phyloP scores from a whole-genome alignment of 2,329 filamentous ascomycete species.

The Ophiostoma pallidulum region DNA sequence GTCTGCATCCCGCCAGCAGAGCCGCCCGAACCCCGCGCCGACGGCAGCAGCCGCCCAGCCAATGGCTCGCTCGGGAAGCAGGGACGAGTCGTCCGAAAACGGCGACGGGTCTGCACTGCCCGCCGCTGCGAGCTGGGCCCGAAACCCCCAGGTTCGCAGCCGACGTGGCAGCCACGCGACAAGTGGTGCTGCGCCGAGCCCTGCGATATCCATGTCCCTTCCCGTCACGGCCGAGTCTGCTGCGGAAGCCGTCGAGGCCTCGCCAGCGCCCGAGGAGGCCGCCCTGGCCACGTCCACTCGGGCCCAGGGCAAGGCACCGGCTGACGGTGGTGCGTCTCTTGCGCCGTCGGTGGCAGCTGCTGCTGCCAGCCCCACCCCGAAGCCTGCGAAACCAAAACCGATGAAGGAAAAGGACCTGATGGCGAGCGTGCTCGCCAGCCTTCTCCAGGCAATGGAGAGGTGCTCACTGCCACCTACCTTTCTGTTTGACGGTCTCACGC shows the following conservation, averaged over 20 bases:
- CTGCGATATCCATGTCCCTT: slow-evolving; percentile 55
- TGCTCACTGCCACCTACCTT: slow-evolving; percentile 27
- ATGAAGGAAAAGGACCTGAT: slow-evolving; percentile 14
- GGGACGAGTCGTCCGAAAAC: slow-evolving; percentile 61
- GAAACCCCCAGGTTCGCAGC: slow-evolving; percentile 55
- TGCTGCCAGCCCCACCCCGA: not conserved
- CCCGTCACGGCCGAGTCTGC: slow-evolving; percentile 43
- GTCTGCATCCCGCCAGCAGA: slow-evolving; percentile 43
- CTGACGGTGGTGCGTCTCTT: not conserved
- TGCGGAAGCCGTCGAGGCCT: slow-evolving; percentile 34
- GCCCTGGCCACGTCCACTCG: slow-evolving; percentile 17
- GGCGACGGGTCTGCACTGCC: slow-evolving; percentile 87
- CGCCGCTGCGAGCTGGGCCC: slow-evolving; percentile 88
- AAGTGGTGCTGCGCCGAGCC: slow-evolving; percentile 73
- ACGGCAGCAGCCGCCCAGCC: slow-evolving; percentile 33
- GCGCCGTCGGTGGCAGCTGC: not conserved
- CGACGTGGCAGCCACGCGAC: slow-evolving; percentile 71
- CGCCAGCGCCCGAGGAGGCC: slow-evolving; percentile 24
- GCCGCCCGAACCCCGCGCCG: slow-evolving; percentile 27
- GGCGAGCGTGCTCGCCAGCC: slow-evolving; percentile 23
- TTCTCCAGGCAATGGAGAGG: slow-evolving; percentile 30
- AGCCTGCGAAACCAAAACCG: not conserved
- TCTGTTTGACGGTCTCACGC: slow-evolving; percentile 15
- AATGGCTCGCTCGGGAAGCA: slow-evolving; percentile 71
- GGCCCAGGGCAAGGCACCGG: slow-evolving; percentile 10